Percentiles rank a stretch among this genome's conserved stretches.
Conservation (phyloP, 2,329 filamentous ascomycete genomes). For the Metarhizium humberi region DNA sequence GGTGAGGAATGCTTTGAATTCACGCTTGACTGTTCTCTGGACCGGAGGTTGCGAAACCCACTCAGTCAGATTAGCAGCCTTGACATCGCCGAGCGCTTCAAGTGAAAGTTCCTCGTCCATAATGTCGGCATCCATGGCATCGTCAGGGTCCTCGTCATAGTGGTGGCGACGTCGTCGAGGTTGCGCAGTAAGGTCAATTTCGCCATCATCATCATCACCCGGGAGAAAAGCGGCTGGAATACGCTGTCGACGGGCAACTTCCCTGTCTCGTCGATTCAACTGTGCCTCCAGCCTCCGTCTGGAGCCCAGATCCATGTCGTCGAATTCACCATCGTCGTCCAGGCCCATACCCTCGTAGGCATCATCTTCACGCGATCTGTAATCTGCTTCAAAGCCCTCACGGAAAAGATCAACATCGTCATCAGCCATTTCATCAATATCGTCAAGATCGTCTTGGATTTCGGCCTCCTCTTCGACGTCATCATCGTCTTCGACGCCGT, state of each 20-base stretch:
- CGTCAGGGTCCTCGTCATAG: constrained; percentile 91
- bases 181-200: constrained; percentile 77
- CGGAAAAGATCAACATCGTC: constrained; percentile 73
- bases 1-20: constrained; percentile 96
- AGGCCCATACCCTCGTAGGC: constrained; percentile 61
- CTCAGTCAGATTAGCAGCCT: constrained; percentile 85
- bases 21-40: constrained; percentile 84
- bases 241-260: constrained; percentile 55
- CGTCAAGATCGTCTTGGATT: constrained; percentile 62
- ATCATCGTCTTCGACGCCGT: constrained; percentile 61
- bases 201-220: constrained; percentile 76
- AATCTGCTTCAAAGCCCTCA: constrained; percentile 64
- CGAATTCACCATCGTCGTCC: constrained; percentile 71
- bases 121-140: constrained; percentile 84
- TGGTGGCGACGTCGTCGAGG: constrained; percentile 76
- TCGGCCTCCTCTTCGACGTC: constrained; percentile 65
- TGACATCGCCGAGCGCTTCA: constrained; percentile 85
- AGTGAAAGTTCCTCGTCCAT: constrained; percentile 94
- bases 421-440: constrained; percentile 73
- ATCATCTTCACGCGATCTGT: constrained; percentile 57
- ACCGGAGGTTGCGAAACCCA: constrained; percentile 90
- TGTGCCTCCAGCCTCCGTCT: constrained; percentile 64
- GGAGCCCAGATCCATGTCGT: constrained; percentile 55
- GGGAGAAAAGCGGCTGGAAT: constrained; percentile 67
- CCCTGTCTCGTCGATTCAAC: constrained; percentile 64